phyloP scores from a whole-genome alignment of 164 flowering plant genomes.

The Kalanchoe fedtschenkoi region DNA sequence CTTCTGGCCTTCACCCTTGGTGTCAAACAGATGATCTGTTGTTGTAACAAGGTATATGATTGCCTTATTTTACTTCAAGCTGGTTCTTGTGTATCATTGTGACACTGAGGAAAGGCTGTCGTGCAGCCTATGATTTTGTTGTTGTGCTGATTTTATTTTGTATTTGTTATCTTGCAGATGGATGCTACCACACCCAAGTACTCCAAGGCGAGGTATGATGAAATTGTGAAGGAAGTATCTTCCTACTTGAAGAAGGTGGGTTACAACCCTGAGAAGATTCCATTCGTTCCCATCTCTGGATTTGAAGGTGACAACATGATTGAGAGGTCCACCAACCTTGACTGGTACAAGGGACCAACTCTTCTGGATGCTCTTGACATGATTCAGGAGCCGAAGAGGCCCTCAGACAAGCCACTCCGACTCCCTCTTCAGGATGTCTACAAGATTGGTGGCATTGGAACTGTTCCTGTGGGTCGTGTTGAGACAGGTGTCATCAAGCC shows the following conservation, averaged over 20 bases:
- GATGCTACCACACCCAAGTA: constrained; percentile 8
- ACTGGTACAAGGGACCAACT: constrained; percentile 11
- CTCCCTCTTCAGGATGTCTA: constrained; percentile 12
- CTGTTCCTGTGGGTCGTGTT: constrained; percentile 9
- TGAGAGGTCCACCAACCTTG: constrained; percentile 10
- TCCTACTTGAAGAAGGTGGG: constrained; percentile 11
- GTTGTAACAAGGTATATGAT: constrained; percentile 9
- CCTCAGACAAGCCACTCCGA: constrained; percentile 11
- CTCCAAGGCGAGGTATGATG: constrained; percentile 9
- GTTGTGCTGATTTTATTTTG: background rate
- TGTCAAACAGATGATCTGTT: constrained; percentile 10
- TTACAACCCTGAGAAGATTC: constrained; percentile 9
- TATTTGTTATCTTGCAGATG: constrained; percentile 2
- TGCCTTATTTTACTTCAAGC: background rate
- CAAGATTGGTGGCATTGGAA: constrained; percentile 13
- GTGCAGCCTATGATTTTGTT: background rate
- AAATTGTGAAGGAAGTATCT: constrained; percentile 9
- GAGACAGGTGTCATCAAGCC: constrained; percentile 10
- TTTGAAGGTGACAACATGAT: constrained; percentile 9
- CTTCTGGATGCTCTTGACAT: constrained; percentile 9
- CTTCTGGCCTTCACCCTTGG: constrained; percentile 10
- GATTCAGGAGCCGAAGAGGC: constrained; percentile 9
- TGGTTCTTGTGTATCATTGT: background rate
- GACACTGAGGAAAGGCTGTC: background rate
- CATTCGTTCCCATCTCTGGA: constrained; percentile 9